Percentiles rank a stretch among this genome's conserved stretches.
phyloP scores from a whole-genome alignment of 2,329 filamentous ascomycete genomes.

The Aureobasidium vineae region DNA sequence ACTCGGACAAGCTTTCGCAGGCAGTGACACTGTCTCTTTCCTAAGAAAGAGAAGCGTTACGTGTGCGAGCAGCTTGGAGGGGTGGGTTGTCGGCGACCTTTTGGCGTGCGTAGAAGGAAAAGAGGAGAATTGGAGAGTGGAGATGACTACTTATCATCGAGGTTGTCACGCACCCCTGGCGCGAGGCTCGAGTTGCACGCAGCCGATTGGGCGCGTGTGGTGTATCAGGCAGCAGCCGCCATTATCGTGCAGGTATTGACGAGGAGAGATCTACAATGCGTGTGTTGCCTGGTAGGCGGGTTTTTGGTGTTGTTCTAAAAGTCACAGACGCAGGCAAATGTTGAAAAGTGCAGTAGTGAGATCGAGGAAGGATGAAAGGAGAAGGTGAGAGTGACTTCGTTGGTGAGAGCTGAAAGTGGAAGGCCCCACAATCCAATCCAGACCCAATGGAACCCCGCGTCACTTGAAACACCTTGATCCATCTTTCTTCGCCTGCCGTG shows the following conservation, averaged over 20 bases:
- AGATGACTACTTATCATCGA: slow-evolving; percentile 1
- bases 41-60: slow-evolving; percentile 19
- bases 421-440: neutral
- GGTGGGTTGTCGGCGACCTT: slow-evolving; percentile 29
- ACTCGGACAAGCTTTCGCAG: slow-evolving; percentile 27
- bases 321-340: neutral
- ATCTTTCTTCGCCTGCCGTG: neutral
- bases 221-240: slow-evolving; percentile 20
- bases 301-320: neutral
- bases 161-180: slow-evolving; percentile 14
- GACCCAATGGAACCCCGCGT: slow-evolving; percentile 10
- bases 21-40: slow-evolving; percentile 16
- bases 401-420: neutral
- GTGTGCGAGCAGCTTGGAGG: slow-evolving; percentile 25
- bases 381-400: neutral
- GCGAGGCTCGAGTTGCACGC: slow-evolving; percentile 19
- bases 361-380: neutral
- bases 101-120: slow-evolving; percentile 25
- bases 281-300: slow-evolving; percentile 15
- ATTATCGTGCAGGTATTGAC: slow-evolving; percentile 11
- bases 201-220: slow-evolving; percentile 17
- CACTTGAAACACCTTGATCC: slow-evolving; percentile 19
- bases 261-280: slow-evolving; percentile 14
- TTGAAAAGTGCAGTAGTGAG: neutral
- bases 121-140: slow-evolving; percentile 7